Conservation (phyloP, 305 asterid species). For the Fraxinus nigra region DNA sequence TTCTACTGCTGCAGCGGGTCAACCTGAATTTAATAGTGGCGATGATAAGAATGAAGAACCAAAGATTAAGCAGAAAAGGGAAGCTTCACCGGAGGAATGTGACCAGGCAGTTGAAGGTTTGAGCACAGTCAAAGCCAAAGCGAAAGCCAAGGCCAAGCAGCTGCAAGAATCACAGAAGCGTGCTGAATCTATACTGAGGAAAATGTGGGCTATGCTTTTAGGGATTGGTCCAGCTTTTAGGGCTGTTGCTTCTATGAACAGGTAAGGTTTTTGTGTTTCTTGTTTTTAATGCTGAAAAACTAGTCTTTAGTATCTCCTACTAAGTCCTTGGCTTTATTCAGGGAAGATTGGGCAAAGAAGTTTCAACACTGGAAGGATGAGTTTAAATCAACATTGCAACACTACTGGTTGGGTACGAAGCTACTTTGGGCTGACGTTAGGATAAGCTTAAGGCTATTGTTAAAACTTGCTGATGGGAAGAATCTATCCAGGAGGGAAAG, state of each 20-base stretch:
- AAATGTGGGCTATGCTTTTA: constrained; percentile 68
- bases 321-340: constrained; percentile 31
- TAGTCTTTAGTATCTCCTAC: constrained; percentile 12
- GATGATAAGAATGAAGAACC: constrained; percentile 58
- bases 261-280: constrained; percentile 39
- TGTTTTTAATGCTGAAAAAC: constrained; percentile 17
- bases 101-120: constrained; percentile 97
- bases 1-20: constrained; percentile 69
- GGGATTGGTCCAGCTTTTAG: constrained; percentile 96
- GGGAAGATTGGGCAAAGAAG: constrained; percentile 93
- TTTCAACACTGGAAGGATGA: constrained; percentile 85
- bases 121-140: constrained; percentile 84
- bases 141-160: constrained; percentile 87
- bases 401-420: constrained; percentile 90
- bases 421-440: constrained; percentile 88
- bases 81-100: constrained; percentile 97
- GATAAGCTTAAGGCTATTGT: constrained; percentile 71
- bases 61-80: constrained; percentile 66
- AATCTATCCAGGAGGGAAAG: constrained; percentile 91
- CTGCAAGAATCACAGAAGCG: constrained; percentile 74
- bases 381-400: constrained; percentile 77
- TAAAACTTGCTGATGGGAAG: constrained; percentile 83
- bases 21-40: constrained; percentile 48
- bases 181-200: constrained; percentile 52
- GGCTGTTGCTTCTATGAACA: constrained; percentile 92